These are phyloP conservation scores for Barnettozyma pratensis DNA, from an alignment of 805 yeast species.

Conservation along the genomic window DNA sequence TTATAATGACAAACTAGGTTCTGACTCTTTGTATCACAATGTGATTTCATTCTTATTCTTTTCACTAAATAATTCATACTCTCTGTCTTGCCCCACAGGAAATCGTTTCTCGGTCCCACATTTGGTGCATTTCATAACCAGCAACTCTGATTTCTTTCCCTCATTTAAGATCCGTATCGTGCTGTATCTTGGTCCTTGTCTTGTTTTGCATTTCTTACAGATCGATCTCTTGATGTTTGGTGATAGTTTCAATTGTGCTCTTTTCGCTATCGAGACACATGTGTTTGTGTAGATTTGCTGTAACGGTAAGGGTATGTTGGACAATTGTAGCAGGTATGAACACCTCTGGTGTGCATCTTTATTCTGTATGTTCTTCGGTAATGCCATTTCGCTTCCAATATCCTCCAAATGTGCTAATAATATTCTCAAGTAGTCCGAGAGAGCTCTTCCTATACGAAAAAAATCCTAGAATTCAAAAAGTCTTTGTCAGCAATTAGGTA, in stretches of 20 bases:
- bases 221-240: conserved; percentile 61
- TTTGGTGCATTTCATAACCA: conserved; percentile 40
- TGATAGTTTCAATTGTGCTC: conserved; percentile 27
- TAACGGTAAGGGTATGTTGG: background rate
- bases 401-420: no score
- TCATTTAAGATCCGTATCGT: conserved; percentile 38
- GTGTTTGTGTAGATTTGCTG: background rate
- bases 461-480: no score
- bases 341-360: conserved; percentile 2
- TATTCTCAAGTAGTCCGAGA: no score
- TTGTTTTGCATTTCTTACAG: conserved; percentile 61
- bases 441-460: no score
- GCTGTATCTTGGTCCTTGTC: conserved; percentile 42
- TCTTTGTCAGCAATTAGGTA: no score
- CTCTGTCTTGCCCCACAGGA: conserved; percentile 55
- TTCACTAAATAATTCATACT: conserved; percentile 44
- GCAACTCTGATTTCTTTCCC: conserved; percentile 42
- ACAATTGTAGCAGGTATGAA: conserved; percentile 5
- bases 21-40: background rate
- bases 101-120: conserved; percentile 53
- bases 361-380: background rate
- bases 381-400: background rate
- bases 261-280: conserved; percentile 36
- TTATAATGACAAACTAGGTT: background rate
- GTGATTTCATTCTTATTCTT: conserved; percentile 10